phyloP scores from a whole-genome alignment of 768 basidiomycete species.

The Agaricus blazei region DNA sequence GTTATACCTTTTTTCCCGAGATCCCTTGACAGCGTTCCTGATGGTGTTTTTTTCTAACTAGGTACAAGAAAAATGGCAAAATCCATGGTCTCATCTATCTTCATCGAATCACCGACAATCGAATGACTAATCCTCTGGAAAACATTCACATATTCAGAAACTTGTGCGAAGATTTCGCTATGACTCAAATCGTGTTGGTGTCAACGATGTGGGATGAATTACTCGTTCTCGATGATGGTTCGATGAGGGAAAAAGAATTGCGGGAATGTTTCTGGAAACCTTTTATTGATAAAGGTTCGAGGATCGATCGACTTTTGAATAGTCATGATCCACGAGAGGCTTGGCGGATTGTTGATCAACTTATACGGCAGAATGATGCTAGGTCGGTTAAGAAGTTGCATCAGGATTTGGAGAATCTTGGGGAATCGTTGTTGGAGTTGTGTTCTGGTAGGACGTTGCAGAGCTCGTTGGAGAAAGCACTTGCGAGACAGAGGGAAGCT shows the following conservation, averaged over 20 bases:
- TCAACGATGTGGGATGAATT: constrained; percentile 11
- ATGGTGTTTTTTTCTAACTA: no score
- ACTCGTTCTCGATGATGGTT: background rate
- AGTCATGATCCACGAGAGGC: constrained; percentile 1
- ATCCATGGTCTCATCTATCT: constrained; percentile 13
- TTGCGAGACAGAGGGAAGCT: background rate
- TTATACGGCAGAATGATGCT: background rate
- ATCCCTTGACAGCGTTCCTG: background rate
- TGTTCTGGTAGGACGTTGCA: background rate
- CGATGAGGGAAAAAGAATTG: constrained; percentile 13
- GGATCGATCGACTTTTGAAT: background rate
- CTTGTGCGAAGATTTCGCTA: constrained; percentile 8
- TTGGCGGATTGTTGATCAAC: constrained; percentile 3
- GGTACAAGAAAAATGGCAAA: constrained; percentile 5
- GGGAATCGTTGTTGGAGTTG: background rate
- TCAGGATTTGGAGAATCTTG: constrained; percentile 1
- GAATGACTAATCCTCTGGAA: constrained; percentile 2
- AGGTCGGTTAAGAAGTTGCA: background rate
- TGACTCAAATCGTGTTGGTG: constrained; percentile 11
- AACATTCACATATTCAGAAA: constrained; percentile 11
- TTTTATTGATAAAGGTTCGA: constrained; percentile 14
- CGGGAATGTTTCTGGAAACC: constrained; percentile 13
- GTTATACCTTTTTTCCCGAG: no score
- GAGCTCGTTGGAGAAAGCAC: background rate
- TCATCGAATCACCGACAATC: constrained; percentile 11